phyloP scores from a whole-genome alignment of 768 basidiomycete genomes.

The Pleurotus eryngii region DNA sequence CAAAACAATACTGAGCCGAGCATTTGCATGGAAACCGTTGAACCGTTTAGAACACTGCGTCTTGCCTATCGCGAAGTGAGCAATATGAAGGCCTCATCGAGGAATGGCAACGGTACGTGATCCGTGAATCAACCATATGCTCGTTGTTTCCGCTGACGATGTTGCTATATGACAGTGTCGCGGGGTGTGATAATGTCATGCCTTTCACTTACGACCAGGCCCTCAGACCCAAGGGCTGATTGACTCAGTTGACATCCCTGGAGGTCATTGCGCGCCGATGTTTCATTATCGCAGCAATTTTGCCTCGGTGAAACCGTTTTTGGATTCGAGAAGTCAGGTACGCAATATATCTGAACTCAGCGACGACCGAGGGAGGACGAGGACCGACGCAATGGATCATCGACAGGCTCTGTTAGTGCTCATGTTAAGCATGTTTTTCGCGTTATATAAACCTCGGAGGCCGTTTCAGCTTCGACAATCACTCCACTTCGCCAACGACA shows the following conservation, averaged over 20 bases:
- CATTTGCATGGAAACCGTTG: too few relatives aligned
- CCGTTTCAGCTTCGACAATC: background rate
- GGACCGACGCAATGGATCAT: background rate
- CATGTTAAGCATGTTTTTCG: conserved; percentile 2
- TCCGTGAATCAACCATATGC: background rate
- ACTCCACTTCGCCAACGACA: background rate
- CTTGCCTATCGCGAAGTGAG: too few relatives aligned
- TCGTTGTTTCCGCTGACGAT: conserved; percentile 1
- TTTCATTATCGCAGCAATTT: background rate
- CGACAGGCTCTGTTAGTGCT: background rate
- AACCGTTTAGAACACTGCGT: too few relatives aligned
- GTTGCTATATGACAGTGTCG: background rate
- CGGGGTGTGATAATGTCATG: background rate
- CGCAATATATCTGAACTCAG: background rate
- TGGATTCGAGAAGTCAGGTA: background rate
- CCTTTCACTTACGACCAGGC: background rate
- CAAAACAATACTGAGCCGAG: too few relatives aligned
- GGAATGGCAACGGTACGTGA: too few relatives aligned
- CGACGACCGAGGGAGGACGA: background rate
- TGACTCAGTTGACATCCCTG: background rate
- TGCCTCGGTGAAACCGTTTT: background rate
- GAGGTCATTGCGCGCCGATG: background rate
- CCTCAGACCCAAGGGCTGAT: background rate
- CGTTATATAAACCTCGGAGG: too few relatives aligned
- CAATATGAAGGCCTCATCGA: too few relatives aligned